These are phyloP conservation scores for Fusarium keratoplasticum DNA, from an alignment of 2,329 filamentous ascomycete species.

Conservation along the genomic window DNA sequence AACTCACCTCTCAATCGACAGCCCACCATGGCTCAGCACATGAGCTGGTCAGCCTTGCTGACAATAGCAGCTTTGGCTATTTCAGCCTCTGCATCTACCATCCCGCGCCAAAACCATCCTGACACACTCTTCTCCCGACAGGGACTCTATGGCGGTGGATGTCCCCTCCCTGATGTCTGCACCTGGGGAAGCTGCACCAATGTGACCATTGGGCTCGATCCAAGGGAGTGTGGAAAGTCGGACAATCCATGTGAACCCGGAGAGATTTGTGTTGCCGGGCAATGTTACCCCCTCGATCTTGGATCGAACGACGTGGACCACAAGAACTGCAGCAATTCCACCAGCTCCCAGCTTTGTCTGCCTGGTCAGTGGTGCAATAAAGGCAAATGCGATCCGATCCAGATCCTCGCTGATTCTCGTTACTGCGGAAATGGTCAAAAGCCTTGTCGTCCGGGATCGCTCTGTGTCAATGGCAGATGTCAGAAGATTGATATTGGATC, in stretches of 20 bases:
- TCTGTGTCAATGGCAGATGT: constrained; percentile 32
- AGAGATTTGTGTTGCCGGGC: constrained; percentile 31
- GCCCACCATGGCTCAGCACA: constrained; percentile 17
- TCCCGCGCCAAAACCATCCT: not conserved
- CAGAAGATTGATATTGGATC: constrained; percentile 30
- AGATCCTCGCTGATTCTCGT: constrained; percentile 23
- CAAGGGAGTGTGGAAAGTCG: constrained; percentile 16
- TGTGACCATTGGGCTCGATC: constrained; percentile 30
- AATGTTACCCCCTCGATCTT: constrained; percentile 24
- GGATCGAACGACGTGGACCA: not conserved
- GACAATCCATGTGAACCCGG: constrained; percentile 28
- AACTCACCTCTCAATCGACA: not conserved
- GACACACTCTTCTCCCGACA: constrained; percentile 4
- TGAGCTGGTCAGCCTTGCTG: constrained; percentile 21
- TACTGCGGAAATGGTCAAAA: constrained; percentile 6
- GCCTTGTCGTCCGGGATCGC: constrained; percentile 16
- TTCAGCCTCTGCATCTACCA: not conserved
- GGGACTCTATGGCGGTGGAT: constrained; percentile 28
- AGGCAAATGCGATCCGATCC: constrained; percentile 24
- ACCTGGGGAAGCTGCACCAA: constrained; percentile 33
- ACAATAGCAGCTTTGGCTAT: constrained; percentile 1
- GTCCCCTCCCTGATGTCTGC: constrained; percentile 27
- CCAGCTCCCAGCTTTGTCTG: not conserved
- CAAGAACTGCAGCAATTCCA: constrained; percentile 8
- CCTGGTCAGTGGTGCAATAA: constrained; percentile 34